A percentile compares a stretch with the other conserved stretches of the same genome.
Conservation (phyloP, 2,329 filamentous ascomycete species). For the Fusarium proliferatum region DNA sequence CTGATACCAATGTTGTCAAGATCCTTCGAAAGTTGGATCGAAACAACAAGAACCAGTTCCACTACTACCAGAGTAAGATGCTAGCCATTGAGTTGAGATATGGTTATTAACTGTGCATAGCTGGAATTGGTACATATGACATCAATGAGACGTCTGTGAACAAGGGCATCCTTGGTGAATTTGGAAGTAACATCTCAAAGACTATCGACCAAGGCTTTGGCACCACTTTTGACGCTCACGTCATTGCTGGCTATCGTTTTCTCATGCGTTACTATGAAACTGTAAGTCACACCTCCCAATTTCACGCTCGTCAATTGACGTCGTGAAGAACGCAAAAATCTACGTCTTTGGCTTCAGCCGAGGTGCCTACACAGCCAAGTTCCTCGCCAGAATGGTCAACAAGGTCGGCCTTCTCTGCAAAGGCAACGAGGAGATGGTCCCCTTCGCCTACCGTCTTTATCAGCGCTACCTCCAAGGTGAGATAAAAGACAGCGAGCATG, state of each 20-base stretch:
- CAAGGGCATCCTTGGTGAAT: conserved; percentile 49
- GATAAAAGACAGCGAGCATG: conserved; percentile 47
- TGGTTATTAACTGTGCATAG: conserved; percentile 35
- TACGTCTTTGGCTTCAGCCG: conserved; percentile 67
- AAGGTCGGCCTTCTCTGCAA: conserved; percentile 61
- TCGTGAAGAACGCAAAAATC: conserved; percentile 57
- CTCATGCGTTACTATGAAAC: conserved; percentile 64
- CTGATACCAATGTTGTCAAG: conserved; percentile 66
- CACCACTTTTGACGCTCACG: conserved; percentile 62
- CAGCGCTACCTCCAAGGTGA: conserved; percentile 56
- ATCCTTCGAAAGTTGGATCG: conserved; percentile 60
- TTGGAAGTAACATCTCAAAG: conserved; percentile 52
- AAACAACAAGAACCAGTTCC: conserved; percentile 55
- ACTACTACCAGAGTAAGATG: conserved; percentile 60
- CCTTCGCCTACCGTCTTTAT: conserved; percentile 60
- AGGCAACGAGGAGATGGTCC: conserved; percentile 65
- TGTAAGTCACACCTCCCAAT: conserved; percentile 37
- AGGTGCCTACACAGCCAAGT: conserved; percentile 64
- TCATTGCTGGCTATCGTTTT: conserved; percentile 64
- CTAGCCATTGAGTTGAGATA: too few species aligned
- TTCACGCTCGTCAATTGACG: rapidly evolving
- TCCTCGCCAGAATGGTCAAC: conserved; percentile 63
- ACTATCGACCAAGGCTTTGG: conserved; percentile 58
- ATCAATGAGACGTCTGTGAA: conserved; percentile 56
- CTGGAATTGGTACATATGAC: conserved; percentile 63